A percentile compares a stretch with the other conserved stretches of the same genome.
These are phyloP conservation scores for Pleurotus citrinopileatus DNA, from an alignment of 768 basidiomycete species.

Conservation along the genomic window DNA sequence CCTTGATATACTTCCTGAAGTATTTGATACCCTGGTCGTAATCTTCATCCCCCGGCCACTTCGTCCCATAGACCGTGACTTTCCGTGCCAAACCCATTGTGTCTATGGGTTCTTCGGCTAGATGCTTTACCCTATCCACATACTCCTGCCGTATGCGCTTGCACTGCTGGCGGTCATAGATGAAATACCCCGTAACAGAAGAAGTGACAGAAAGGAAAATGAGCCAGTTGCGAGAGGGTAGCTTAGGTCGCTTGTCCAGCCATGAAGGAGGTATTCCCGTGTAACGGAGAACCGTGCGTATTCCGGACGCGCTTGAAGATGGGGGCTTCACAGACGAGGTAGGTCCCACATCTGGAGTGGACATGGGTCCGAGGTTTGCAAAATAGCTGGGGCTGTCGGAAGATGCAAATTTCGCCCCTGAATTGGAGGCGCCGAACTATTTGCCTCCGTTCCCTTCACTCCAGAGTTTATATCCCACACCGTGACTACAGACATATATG, in stretches of 20 bases:
- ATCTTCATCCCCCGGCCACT: constrained; percentile 96
- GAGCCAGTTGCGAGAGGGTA: constrained; percentile 92
- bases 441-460: too few relatives aligned
- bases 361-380: not conserved
- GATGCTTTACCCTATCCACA: constrained; percentile 71
- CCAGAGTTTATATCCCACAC: too few relatives aligned
- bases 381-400: not conserved
- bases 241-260: constrained; percentile 78
- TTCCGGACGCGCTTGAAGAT: constrained; percentile 40
- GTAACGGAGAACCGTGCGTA: constrained; percentile 61
- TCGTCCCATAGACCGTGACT: constrained; percentile 82
- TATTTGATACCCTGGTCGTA: constrained; percentile 79
- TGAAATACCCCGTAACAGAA: constrained; percentile 66
- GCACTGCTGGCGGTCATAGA: constrained; percentile 86
- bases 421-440: not conserved
- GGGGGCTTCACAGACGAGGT: not conserved
- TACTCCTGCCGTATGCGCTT: constrained; percentile 75
- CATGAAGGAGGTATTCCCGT: constrained; percentile 73
- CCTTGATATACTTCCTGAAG: constrained; percentile 98
- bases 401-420: constrained; percentile 5
- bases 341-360: constrained; percentile 1
- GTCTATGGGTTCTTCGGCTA: constrained; percentile 67
- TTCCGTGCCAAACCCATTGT: constrained; percentile 69
- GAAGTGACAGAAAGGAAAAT: constrained; percentile 84
- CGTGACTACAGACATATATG: too few relatives aligned